Percentiles rank a stretch among this genome's conserved stretches.
Conservation (phyloP, 1,284 basidiomycete species). For the Boletus hoseneyae region DNA sequence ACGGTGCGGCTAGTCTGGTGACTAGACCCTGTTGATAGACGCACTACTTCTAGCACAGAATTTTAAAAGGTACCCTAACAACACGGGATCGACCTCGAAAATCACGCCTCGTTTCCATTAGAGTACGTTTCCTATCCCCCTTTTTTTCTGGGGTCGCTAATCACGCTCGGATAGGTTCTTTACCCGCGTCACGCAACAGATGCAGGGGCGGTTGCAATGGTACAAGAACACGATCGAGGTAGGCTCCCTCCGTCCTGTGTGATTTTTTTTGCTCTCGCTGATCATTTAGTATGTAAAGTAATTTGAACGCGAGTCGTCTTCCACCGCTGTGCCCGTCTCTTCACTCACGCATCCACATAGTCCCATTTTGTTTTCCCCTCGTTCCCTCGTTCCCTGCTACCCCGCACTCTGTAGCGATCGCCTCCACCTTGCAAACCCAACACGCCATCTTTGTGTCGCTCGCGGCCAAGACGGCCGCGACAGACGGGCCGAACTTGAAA, state of each 20-base stretch:
- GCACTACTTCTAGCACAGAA: no score
- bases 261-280: background rate
- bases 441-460: conserved; percentile 70
- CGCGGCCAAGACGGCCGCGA: conserved; percentile 64
- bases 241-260: background rate
- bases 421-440: conserved; percentile 71
- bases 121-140: conserved; percentile 48
- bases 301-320: conserved; percentile 76
- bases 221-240: conserved; percentile 81
- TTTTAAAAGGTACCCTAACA: no score
- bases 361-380: no score
- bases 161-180: conserved; percentile 56
- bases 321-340: conserved; percentile 49
- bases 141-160: background rate
- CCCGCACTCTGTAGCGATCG: conserved; percentile 48
- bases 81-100: no score
- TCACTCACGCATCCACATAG: no score
- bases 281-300: conserved; percentile 44
- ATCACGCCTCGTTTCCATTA: conserved; percentile 75
- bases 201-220: conserved; percentile 68
- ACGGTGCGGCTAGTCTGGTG: no score
- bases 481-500: conserved; percentile 70
- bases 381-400: no score
- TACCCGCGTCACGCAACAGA: conserved; percentile 64
- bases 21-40: no score